A percentile compares a stretch with the other conserved stretches of the same genome.
Conservation (phyloP, 2,329 filamentous ascomycete genomes). For the Fusarium torreyae region DNA sequence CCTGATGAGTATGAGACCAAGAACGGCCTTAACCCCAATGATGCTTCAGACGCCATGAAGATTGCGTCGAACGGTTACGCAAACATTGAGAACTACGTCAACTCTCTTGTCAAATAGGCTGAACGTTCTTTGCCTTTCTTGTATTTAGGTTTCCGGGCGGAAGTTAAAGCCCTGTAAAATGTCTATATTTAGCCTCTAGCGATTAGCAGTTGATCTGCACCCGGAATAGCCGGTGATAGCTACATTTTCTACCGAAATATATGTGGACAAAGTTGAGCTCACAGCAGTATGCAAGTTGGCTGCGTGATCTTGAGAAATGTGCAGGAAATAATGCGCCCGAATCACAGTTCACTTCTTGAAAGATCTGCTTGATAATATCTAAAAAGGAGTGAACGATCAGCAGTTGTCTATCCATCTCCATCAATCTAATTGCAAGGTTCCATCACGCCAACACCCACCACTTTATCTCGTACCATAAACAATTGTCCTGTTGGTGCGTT, state of each 20-base stretch:
- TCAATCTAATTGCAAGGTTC: not conserved
- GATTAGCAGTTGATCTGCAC: not conserved
- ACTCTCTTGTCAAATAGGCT: conserved; percentile 58
- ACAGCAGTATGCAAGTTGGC: not conserved
- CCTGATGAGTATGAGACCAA: conserved; percentile 64
- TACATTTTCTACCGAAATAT: no score
- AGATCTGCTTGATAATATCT: not conserved
- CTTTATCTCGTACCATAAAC: not conserved
- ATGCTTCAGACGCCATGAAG: conserved; percentile 59
- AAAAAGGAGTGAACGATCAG: not conserved
- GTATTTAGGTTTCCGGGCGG: not conserved
- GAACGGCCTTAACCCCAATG: conserved; percentile 59
- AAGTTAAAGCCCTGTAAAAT: not conserved
- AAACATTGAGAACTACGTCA: conserved; percentile 66
- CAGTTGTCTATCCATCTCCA: not conserved
- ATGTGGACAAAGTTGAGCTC: no score
- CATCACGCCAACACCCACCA: not conserved
- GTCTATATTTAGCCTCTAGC: not conserved
- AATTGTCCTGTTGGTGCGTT: conserved; percentile 24
- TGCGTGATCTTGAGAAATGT: not conserved
- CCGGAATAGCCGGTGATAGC: not conserved
- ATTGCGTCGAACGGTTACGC: conserved; percentile 60
- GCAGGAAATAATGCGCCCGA: not conserved
- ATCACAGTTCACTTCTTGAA: not conserved
- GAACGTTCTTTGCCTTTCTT: not conserved